Conservation (phyloP, 2,329 filamentous ascomycete genomes). For the Venturia asperata region DNA sequence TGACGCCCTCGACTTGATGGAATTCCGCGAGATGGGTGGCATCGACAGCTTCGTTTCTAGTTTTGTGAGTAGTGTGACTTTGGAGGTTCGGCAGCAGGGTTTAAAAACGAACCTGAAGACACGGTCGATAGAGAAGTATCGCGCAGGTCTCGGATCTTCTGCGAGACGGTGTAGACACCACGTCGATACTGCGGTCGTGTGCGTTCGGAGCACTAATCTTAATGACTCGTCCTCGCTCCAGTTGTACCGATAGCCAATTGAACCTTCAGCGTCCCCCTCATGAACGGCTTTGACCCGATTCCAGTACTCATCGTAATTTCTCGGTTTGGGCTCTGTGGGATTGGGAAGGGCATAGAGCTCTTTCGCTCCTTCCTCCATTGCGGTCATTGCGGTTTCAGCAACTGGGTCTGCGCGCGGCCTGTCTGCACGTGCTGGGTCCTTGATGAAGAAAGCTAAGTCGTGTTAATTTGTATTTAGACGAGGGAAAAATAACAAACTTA, state of each 20-base stretch:
- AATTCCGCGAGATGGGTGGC: conserved; percentile 96
- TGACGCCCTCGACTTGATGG: conserved; percentile 97
- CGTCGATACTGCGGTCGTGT: conserved; percentile 88
- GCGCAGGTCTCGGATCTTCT: conserved; percentile 72
- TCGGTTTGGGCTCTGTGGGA: conserved; percentile 44
- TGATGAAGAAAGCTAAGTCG: conserved; percentile 70
- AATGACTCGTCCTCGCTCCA: conserved; percentile 84
- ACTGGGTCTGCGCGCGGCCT: conserved; percentile 51
- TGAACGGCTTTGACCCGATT: conserved; percentile 82
- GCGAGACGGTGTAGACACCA: conserved; percentile 88
- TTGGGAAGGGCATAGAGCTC: conserved; percentile 51
- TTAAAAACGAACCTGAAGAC: conserved; percentile 57
- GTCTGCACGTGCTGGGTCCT: conserved; percentile 74
- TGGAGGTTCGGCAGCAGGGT: not conserved
- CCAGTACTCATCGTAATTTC: conserved; percentile 80
- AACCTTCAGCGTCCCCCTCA: conserved; percentile 85
- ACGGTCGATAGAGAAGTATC: conserved; percentile 97
- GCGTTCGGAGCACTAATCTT: conserved; percentile 83
- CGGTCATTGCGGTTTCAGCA: conserved; percentile 39
- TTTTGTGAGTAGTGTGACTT: not conserved
- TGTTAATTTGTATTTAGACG: not conserved
- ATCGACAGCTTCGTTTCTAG: conserved; percentile 85
- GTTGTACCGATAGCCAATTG: conserved; percentile 92
- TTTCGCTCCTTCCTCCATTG: conserved; percentile 42
- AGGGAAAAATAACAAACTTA: conserved; percentile 30